Percentiles rank a stretch among this genome's conserved stretches.
phyloP scores from a whole-genome alignment of 768 basidiomycete species.

The Sporobolomyces roseus region DNA sequence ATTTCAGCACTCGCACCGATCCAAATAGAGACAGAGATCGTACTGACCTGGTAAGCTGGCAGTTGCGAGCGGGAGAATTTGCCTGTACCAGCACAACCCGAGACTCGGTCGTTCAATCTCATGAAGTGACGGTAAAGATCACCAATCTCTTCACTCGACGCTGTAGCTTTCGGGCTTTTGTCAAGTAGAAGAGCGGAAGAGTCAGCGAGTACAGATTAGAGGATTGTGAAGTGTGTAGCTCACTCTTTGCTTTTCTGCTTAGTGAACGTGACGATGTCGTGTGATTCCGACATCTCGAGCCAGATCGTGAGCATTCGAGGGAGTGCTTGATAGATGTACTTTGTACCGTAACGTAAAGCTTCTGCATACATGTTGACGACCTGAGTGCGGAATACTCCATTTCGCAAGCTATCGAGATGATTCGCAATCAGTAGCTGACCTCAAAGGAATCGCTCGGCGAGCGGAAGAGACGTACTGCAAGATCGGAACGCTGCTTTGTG shows the following conservation, averaged over 20 bases:
- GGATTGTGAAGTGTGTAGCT: background rate
- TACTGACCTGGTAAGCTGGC: slow-evolving; percentile 71
- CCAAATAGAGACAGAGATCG: background rate
- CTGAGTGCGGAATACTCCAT: background rate
- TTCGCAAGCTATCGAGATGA: background rate
- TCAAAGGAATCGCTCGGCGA: too few relatives aligned
- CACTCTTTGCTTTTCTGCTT: slow-evolving; percentile 6
- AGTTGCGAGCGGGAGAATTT: slow-evolving; percentile 49
- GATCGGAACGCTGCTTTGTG: background rate
- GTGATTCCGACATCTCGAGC: slow-evolving; percentile 81
- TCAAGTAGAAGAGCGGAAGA: background rate
- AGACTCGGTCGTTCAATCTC: background rate
- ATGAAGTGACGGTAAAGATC: slow-evolving; percentile 8
- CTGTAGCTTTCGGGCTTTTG: background rate
- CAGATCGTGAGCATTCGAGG: slow-evolving; percentile 90
- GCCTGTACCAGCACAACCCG: slow-evolving; percentile 10
- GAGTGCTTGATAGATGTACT: slow-evolving; percentile 92
- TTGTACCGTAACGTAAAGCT: slow-evolving; percentile 76
- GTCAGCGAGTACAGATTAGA: background rate
- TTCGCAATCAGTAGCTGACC: background rate
- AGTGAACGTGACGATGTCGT: slow-evolving; percentile 42
- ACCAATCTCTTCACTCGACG: slow-evolving; percentile 9
- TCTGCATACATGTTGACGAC: slow-evolving; percentile 32
- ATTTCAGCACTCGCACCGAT: background rate
- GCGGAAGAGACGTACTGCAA: background rate